Evolutionary conservation across 192 early-diverging fungal species (phyloP), one percentile per base, ranked within the genome.

Genomic region (Dissophora globulifera): DNA sequence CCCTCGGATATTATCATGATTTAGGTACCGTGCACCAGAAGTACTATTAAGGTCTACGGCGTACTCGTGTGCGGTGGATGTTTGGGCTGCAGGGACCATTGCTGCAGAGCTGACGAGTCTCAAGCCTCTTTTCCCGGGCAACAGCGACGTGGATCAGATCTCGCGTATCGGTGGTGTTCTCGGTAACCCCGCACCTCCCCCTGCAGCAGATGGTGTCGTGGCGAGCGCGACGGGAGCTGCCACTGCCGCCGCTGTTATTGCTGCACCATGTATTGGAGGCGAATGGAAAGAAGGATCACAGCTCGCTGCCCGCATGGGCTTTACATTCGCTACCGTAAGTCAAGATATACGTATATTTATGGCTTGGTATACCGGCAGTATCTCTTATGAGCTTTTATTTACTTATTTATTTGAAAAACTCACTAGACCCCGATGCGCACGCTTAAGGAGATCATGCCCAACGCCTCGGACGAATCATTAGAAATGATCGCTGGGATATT

Each of bases 81-180:
- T 99, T 20, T 99, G 98, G 98, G 96, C 98, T 0, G 88, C 95
- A 0, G 98, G 98, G 5, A 84, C 91, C 0, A 98, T 99, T 22
- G 76, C 95, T 1, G 92, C 96, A 13, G 98, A 99, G 79, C 76
- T 99, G n/a, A 82, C 91, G 35, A 93, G 86, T 13, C 83, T 96
- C 19, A 87, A 87, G 3, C 96, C 98, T 20, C 72, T 99, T 54
- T 99, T 99, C 68, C 98, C 97, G 1, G 98, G 98, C 4, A 83
- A 82, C 27, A 92, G 91, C 38, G 96, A 99, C 82, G 86, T 98
- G 43, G 98, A 99, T 79, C 93, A 99, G 78, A 70, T 99, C 19
- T 90, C 82, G 50, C 86, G 92, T 57, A 96, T 99, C 31, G 94
- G 92, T 49, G 79, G 85, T 23, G 82, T 98, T 9, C 82, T 93